Evolutionary conservation across 495 filamentous ascomycete genomes (phyloP).

Genomic region (Penicillium parvum): DNA sequence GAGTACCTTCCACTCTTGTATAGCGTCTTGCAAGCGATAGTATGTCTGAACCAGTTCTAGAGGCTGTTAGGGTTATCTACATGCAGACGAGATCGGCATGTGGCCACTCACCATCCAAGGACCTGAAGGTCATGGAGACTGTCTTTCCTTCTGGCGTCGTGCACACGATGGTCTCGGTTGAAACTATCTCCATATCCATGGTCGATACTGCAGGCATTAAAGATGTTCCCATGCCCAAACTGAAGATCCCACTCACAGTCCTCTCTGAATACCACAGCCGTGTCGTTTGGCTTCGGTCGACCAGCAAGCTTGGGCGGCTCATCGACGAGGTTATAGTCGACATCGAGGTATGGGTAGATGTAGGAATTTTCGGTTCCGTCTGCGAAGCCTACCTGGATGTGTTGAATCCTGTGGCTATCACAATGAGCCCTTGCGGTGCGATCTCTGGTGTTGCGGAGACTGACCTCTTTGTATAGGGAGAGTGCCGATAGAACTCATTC

Average conservation of each 20-base stretch:
- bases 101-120: not conserved
- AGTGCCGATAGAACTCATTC: not conserved
- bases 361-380: slow-evolving; percentile 1
- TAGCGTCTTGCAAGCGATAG: not conserved
- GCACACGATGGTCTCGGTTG: not conserved
- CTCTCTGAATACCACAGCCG: not conserved
- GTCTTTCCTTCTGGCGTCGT: not conserved
- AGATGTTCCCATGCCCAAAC: not conserved
- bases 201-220: not conserved
- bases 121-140: slow-evolving; percentile 1
- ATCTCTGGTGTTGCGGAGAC: not conserved
- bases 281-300: not conserved
- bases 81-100: not conserved
- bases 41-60: not conserved
- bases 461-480: not conserved
- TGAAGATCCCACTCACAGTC: not conserved
- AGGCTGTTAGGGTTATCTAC: not conserved
- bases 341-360: not conserved
- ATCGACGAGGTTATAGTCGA: slow-evolving; percentile 1
- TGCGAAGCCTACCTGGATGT: slow-evolving; percentile 1
- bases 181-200: slow-evolving; percentile 1
- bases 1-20: not conserved
- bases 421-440: not conserved
- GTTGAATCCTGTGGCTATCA: not conserved
- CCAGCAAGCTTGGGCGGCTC: not conserved